Percentiles rank a stretch among this genome's conserved stretches.
phyloP scores from a whole-genome alignment of 768 basidiomycete genomes.

The Boletus reticulatus region DNA sequence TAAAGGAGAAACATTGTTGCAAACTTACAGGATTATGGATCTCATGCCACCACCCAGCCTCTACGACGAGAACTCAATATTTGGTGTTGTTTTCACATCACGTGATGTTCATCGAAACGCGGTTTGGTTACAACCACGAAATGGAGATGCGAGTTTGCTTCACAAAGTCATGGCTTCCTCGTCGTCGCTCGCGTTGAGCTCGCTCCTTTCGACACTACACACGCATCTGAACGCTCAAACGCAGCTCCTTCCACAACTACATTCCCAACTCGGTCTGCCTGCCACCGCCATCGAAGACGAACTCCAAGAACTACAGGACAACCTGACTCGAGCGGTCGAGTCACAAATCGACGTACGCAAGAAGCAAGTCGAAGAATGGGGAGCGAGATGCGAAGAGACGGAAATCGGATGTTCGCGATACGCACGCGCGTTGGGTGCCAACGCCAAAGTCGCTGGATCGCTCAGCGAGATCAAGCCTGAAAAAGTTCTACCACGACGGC shows the following conservation, averaged over 20 bases:
- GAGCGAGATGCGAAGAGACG: constrained; percentile 55
- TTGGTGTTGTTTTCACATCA: constrained; percentile 4
- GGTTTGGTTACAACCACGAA: constrained; percentile 24
- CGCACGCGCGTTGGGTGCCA: constrained; percentile 66
- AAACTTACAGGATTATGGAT: too few species aligned
- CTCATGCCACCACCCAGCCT: too few species aligned
- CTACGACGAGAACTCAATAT: too few species aligned
- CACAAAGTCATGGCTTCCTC: constrained; percentile 27
- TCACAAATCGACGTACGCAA: constrained; percentile 63
- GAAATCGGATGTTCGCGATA: constrained; percentile 69
- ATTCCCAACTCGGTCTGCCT: constrained; percentile 82
- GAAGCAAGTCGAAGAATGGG: constrained; percentile 78
- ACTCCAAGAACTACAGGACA: constrained; percentile 65
- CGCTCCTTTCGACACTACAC: constrained; percentile 74
- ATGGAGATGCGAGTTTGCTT: constrained; percentile 10
- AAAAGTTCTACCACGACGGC: constrained; percentile 67
- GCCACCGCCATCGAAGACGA: constrained; percentile 80
- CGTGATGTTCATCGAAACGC: constrained; percentile 17
- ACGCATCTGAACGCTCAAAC: constrained; percentile 79
- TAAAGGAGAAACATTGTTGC: too few species aligned
- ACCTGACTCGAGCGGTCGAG: constrained; percentile 75
- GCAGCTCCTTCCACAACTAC: constrained; percentile 75
- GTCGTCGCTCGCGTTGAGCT: constrained; percentile 46
- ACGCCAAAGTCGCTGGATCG: constrained; percentile 61
- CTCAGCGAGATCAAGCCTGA: constrained; percentile 72